phyloP scores from a whole-genome alignment of 305 asterid genomes.

The Salvia sclarea region DNA sequence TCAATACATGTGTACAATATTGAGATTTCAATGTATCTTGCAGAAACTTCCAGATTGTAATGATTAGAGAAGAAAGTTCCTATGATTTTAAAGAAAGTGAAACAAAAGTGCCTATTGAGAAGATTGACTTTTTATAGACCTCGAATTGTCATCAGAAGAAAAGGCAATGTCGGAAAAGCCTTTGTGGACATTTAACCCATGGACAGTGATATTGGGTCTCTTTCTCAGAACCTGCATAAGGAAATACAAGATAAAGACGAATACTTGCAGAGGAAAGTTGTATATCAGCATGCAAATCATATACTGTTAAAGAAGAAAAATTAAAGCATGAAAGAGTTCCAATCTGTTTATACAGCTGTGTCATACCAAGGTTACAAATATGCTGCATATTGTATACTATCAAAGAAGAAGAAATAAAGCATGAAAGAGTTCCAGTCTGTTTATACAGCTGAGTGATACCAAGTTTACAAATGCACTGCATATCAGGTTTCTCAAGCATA shows the following conservation, averaged over 20 bases:
- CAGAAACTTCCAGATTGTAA: constrained; percentile 24
- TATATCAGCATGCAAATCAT: background rate
- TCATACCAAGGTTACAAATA: background rate
- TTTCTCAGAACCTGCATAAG: constrained; percentile 67
- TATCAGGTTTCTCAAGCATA: constrained; percentile 1
- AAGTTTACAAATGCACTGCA: background rate
- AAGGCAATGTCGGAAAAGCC: constrained; percentile 85
- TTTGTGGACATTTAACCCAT: constrained; percentile 62
- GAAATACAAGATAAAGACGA: constrained; percentile 30
- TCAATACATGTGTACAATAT: background rate
- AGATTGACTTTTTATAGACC: constrained; percentile 55
- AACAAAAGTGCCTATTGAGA: too few species aligned
- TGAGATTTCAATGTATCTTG: constrained; percentile 18
- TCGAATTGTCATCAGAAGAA: constrained; percentile 66
- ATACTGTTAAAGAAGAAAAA: background rate
- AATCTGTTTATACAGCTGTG: background rate
- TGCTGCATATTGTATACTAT: background rate
- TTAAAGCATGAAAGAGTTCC: background rate
- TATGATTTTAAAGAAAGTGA: constrained; percentile 13
- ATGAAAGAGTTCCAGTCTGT: background rate
- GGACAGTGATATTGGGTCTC: constrained; percentile 68
- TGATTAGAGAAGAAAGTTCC: constrained; percentile 6
- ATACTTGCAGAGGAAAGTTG: constrained; percentile 7
- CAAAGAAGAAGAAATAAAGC: background rate
- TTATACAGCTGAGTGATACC: background rate